Evolutionary conservation across 2,329 filamentous ascomycete genomes (phyloP), one percentile per base, ranked within the genome.

Genomic region (Talaromyces albobiverticillius): DNA sequence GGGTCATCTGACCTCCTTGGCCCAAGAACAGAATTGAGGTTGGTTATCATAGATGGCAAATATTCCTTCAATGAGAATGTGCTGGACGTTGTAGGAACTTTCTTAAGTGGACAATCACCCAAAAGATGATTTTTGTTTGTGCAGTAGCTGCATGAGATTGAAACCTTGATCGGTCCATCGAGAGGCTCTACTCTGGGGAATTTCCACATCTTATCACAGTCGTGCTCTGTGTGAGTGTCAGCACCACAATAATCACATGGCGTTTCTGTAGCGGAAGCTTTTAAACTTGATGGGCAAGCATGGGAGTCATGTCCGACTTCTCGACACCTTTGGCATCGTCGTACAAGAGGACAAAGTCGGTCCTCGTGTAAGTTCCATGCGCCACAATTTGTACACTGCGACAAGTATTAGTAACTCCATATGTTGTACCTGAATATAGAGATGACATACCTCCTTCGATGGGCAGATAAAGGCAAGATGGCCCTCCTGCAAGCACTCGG

Each of bases 211-310:
- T 77, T 72, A 51, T 80, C 77, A 65, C 87, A 90, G 2, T 79
- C 70, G 11, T 73, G 65, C 63, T 89, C 87, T 8, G 78, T 60
- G 61, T 90, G 87, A 8, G 78, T 73, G 3, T 63, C 59, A 6
- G 77, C 77, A 36, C 72, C 72, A 67, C 87, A 90, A 31, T 84
- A 73, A 10, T 82, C 81, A 65, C 87, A 90, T 2, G 79, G 77
- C 45, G 79, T 71, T 20, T 75, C 71, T n/a, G 59, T 53, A 23
- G 77, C 76, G 53, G 85, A 82, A 14, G 76, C 76, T 57, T 78
- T 78, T 14, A 88, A 74, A 57, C 83, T 82, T 58, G 86, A 82
- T 2, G 68, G 62, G 63, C 87, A 90, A 7, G 70, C 60, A 1
- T 67, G 61, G 16, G 71, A 68, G 48, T 63, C 61, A 62, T 90